Percentiles rank a stretch among this genome's conserved stretches.
Conservation (phyloP, 2,329 filamentous ascomycete species). For the Neonectria faginata region DNA sequence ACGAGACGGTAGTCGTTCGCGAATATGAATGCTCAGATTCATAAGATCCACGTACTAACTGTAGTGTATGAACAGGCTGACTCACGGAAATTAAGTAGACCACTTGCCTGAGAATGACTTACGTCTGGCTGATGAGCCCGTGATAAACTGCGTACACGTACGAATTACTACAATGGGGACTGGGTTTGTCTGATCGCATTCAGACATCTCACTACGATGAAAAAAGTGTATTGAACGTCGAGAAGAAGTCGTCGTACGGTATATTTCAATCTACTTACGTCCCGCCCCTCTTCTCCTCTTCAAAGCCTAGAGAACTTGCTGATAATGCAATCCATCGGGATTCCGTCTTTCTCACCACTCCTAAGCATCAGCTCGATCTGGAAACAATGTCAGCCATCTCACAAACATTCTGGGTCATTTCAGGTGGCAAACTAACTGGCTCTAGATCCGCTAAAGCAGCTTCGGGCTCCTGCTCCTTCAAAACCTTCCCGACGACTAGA, state of each 20-base stretch:
- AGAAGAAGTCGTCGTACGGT: background rate
- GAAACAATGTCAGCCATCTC: background rate
- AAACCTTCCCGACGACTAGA: background rate
- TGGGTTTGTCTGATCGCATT: too few relatives aligned
- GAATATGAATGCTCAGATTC: background rate
- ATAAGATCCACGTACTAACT: too few relatives aligned
- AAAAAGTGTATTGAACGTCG: too few relatives aligned
- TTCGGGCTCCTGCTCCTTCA: constrained; percentile 9
- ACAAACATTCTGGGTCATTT: constrained; percentile 6
- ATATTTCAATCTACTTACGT: background rate
- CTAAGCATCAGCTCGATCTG: background rate
- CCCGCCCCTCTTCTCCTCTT: background rate
- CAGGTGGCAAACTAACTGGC: background rate
- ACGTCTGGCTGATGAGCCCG: too few relatives aligned
- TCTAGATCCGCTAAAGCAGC: constrained; percentile 13
- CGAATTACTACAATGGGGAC: too few relatives aligned
- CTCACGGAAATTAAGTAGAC: too few relatives aligned
- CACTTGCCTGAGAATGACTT: too few relatives aligned
- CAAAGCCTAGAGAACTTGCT: background rate
- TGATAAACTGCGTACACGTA: too few relatives aligned
- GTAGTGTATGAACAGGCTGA: too few relatives aligned
- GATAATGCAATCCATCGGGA: background rate
- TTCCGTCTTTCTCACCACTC: background rate
- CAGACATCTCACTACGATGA: too few relatives aligned
- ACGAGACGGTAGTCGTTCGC: background rate